Percentiles rank a stretch among this genome's conserved stretches.
These are phyloP conservation scores for Artemisia annua DNA, from an alignment of 129 eudicot genomes.

Conservation along the genomic window DNA sequence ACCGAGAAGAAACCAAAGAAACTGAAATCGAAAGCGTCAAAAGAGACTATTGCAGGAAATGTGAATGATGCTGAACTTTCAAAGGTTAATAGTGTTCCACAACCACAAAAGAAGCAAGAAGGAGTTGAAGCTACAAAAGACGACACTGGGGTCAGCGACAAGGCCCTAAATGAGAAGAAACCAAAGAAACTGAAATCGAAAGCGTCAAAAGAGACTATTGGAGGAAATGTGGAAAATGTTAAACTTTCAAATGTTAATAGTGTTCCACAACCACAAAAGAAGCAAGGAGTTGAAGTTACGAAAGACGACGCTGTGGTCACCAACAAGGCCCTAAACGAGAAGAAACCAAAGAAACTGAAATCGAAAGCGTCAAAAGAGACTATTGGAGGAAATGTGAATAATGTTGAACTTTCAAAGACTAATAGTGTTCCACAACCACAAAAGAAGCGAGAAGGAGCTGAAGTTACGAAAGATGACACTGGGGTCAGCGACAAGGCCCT, in stretches of 20 bases:
- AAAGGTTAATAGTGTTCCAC: not conserved
- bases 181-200: constrained; percentile 34
- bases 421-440: not conserved
- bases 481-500: constrained; percentile 20
- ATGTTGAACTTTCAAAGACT: not conserved
- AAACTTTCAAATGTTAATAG: not conserved
- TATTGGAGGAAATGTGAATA: constrained; percentile 11
- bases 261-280: not conserved
- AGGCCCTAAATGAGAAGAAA: constrained; percentile 19
- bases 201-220: constrained; percentile 24
- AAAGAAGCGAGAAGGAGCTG: constrained; percentile 29
- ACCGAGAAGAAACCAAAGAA: constrained; percentile 30
- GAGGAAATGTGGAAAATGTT: constrained; percentile 2
- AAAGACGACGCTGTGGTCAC: constrained; percentile 13
- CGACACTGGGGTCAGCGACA: constrained; percentile 13
- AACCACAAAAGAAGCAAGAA: constrained; percentile 5
- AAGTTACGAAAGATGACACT: constrained; percentile 17
- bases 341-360: constrained; percentile 33
- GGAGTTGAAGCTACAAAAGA: constrained; percentile 15
- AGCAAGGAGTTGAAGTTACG: not conserved
- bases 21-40: constrained; percentile 31
- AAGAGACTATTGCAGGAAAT: constrained; percentile 18
- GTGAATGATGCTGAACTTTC: not conserved
- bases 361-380: constrained; percentile 26
- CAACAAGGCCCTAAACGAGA: constrained; percentile 17